Conservation (phyloP, 192 early-diverging fungal genomes). For the Backusella circina region DNA sequence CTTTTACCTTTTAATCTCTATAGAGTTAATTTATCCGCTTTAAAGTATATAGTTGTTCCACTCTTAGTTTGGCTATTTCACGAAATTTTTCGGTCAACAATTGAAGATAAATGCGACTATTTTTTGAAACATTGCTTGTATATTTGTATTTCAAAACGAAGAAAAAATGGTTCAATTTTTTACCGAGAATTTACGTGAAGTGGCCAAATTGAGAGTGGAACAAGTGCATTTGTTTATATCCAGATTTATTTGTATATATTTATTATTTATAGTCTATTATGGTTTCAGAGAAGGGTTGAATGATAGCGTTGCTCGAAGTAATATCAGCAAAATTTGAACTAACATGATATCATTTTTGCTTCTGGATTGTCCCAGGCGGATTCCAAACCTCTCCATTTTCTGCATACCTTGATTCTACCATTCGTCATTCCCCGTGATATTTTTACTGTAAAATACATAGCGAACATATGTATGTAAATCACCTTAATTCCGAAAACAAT, state of each 20-base stretch:
- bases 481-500: background rate
- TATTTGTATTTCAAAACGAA: no score
- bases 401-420: conserved; percentile 34
- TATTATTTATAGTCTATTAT: background rate
- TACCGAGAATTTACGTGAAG: no score
- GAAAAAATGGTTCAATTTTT: no score
- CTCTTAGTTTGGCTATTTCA: no score
- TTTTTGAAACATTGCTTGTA: no score
- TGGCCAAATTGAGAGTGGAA: no score
- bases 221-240: background rate
- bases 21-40: background rate
- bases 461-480: background rate
- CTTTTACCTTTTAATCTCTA: background rate
- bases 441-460: background rate
- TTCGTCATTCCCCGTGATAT: conserved; percentile 39
- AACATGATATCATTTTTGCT: conserved; percentile 36
- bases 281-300: background rate
- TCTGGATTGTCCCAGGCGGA: conserved; percentile 34
- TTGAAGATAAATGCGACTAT: no score
- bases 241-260: background rate
- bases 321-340: conserved; percentile 10
- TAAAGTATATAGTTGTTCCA: background rate
- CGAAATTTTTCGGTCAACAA: no score
- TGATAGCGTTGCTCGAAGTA: conserved; percentile 6
- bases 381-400: conserved; percentile 46